Base-by-base conservation (phyloP, 2,329 filamentous ascomycete species). In the Capronia americana region DNA sequence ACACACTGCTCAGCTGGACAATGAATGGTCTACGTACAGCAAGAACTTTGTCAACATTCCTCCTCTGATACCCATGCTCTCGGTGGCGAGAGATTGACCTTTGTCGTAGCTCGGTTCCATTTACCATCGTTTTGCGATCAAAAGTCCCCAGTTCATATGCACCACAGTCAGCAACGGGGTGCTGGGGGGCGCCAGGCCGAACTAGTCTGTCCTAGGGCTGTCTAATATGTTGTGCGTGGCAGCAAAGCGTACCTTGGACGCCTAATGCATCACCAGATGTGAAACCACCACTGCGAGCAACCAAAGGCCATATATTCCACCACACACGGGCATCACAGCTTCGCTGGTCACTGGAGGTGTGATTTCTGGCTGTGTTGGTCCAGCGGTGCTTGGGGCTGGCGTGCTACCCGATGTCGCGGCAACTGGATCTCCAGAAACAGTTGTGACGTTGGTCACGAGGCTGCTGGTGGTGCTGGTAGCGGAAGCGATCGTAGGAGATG, bases 341-440 rank as follows among this genome's bases (percentile, higher is more conserved):
- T 5, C 51, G 50, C 50, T 62, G 3, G 58, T 56, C 24, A 51
- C 51, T 4, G 66, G 66, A 46, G 62, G 66, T 20, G 56, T 65
- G 34, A 68, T 65, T 6, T 53, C 55, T 46, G 62, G 56, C 30
- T 32, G 48, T n/a, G 30, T 28, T 38, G 57, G 34, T 38, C n/a
- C 54, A 10, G 55, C 32, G 32, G 46, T 46, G 11, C 30, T 53
- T 53, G 30, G 44, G 20, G 30, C 12, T n/a, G 61, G 38, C n/a
- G 24, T 48, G 17, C 38, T 62, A 51, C 53, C 34, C 23, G n/a
- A 38, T n/a, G 23, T 44, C 20, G 46, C 23, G 20, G 38, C 17
- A 11, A 12, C 32, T 26, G 23, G 50, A 34, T 12, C 53, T 41
- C 57, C 61, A n/a, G 28, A 20, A 23, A 30, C n/a, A 30, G 23